phyloP scores from a whole-genome alignment of 352 stramenopile genomes.

The Globisporangium canariense region DNA sequence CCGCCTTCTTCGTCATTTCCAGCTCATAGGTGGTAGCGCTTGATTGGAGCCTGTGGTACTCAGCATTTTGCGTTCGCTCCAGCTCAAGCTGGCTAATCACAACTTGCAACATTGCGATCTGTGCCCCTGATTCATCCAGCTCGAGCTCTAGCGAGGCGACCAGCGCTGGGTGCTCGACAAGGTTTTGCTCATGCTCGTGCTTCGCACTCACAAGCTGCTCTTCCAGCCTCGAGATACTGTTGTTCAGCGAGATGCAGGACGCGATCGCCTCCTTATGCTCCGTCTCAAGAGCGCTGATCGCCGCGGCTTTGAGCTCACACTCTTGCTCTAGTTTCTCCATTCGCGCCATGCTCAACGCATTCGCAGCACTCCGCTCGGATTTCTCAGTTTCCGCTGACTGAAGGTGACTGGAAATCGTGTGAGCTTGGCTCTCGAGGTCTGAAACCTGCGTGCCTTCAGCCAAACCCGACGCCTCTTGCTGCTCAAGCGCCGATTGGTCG shows the following conservation, averaged over 20 bases:
- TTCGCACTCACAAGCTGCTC: neutral
- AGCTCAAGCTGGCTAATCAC: neutral
- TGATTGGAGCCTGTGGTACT: neutral
- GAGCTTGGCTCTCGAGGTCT: neutral
- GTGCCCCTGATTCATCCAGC: neutral
- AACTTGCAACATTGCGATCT: neutral
- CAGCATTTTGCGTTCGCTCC: neutral
- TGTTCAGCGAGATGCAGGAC: neutral
- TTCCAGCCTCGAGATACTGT: conserved; percentile 4
- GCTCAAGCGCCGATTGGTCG: neutral
- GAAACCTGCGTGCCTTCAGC: neutral
- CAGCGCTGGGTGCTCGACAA: neutral
- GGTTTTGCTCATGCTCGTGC: neutral
- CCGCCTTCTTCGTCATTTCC: neutral
- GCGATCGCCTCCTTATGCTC: neutral
- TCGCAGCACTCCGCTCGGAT: neutral
- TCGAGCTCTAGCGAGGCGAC: neutral
- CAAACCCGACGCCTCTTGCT: neutral
- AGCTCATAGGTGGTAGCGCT: neutral
- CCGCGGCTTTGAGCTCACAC: neutral
- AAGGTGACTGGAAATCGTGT: neutral
- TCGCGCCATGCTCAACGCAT: neutral
- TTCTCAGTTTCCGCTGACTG: neutral
- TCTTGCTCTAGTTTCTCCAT: conserved; percentile 1
- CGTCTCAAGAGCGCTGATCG: neutral